These are phyloP conservation scores for Phytopythium montanum DNA, from an alignment of 352 stramenopile genomes.

Conservation along the genomic window DNA sequence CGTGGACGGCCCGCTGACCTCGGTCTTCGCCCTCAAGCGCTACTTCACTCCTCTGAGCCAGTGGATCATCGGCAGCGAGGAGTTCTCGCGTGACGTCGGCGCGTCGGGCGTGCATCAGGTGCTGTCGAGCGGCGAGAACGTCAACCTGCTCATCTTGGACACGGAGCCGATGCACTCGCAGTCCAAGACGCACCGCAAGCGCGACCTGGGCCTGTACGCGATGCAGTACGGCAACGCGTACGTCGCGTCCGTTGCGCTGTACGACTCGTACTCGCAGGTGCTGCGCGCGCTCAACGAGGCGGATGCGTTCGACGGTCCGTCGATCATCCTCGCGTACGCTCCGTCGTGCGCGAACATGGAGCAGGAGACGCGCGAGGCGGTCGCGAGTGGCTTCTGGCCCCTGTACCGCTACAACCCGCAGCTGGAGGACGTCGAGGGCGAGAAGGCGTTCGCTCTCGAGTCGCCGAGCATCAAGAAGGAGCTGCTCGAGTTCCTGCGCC, in stretches of 20 bases:
- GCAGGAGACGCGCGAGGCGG: conserved; percentile 86
- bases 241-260: conserved; percentile 88
- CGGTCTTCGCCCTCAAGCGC: conserved; percentile 50
- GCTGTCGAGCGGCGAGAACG: conserved; percentile 67
- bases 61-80: conserved; percentile 78
- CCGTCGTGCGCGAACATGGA: conserved; percentile 82
- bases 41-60: conserved; percentile 71
- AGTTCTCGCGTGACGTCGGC: conserved; percentile 69
- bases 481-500: conserved; percentile 83
- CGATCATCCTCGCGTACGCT: conserved; percentile 89
- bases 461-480: conserved; percentile 91
- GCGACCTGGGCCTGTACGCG: conserved; percentile 89
- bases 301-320: conserved; percentile 87
- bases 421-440: conserved; percentile 67
- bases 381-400: conserved; percentile 88
- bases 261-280: conserved; percentile 86
- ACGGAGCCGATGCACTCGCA: conserved; percentile 67
- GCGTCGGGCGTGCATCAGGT: conserved; percentile 72
- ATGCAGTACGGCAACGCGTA: conserved; percentile 95
- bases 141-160: conserved; percentile 76
- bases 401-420: conserved; percentile 91
- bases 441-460: conserved; percentile 90
- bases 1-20: conserved; percentile 27
- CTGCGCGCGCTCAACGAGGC: conserved; percentile 89
- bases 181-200: conserved; percentile 81